Base-by-base conservation (phyloP, 78 protist genomes). In the Protostelium mycophagum region DNA sequence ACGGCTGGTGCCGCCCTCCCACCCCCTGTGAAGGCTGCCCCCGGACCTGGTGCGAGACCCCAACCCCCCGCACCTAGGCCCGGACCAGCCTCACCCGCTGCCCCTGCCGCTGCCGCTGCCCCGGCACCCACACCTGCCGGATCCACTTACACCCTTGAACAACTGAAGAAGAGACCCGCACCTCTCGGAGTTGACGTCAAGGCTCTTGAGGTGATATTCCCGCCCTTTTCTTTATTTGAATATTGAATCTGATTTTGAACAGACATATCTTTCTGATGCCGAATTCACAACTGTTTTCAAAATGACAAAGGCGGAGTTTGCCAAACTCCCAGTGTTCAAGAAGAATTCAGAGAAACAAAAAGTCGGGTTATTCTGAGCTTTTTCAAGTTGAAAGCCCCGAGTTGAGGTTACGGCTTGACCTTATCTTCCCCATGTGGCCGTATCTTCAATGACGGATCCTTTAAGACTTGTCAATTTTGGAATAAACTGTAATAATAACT, bases 291-390 rank as follows among this genome's bases (percentile, higher is more conserved):
- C 63, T 1, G 16, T 85, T 1, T 91, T 91, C 89, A 83, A 88
- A 29, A 63, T 86, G 38, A 5, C 88, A 35, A 89, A 91, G 86
- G 91, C 83, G 36, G 94, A 91, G 34, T 91, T 91, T 85, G 86
- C 87, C 34, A 85, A 89, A 29, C 25, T 91, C 28, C 94, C 94
- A 88, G 38, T 84, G 28, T 91, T 91, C 90, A 91, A 88, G 84
- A 88, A 73, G 85, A 88, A 88, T 34, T 89, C 83, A n/a, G 5
- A 85, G n/a, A 91, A 91, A 34, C 9, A 31, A 28, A 85, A 83
- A 29, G 37, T 36, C 28, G 89, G 86, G 31, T 28, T 91, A 5
- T 91, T 91, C 91, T 91, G 88, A 91, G 73, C 73, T 51, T n/a
- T n/a, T n/a, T n/a, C n/a, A n/a, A n/a, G n/a, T n/a, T n/a, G n/a